Base-by-base conservation (phyloP, 176 grass and related monocot genomes). In the Cenchrus purpureus region DNA sequence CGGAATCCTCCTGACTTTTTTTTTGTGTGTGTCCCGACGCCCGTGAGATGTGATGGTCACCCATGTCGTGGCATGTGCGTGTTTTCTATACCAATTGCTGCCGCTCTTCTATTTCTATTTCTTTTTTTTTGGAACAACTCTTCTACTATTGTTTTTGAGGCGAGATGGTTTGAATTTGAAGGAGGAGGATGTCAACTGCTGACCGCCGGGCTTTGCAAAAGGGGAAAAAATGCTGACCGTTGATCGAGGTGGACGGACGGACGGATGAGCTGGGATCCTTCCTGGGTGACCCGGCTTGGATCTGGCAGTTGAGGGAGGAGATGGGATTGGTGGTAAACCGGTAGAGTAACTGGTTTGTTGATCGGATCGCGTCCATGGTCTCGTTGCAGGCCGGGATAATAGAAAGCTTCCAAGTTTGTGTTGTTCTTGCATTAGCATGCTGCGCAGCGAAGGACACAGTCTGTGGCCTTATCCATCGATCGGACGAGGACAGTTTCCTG, bases 311-410 rank as follows among this genome's bases (percentile, higher is more conserved):
- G 15, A 25, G 63, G 13, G 1, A 5, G 6, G 29, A 43, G 14
- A 9, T 25, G 10, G 15, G 56, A 34, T 3, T 44, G n/a, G 17
- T 44, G 31, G 52, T 75, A 81, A 81, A 66, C 63, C 15, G 65
- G 37, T 40, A 40, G 57, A 40, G 57, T 49, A 34, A 16, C 52
- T 7, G 50, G 74, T 79, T 87, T 90, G 89, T 87, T 90, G 89
- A 87, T 79, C 53, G 76, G 89, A 90, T 87, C 84, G 52, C 74
- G 67, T 83, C 79, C 75, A 78, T 32, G 88, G 20, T 13, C 49
- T 16, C 19, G 56, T n/a, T 17, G 77, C 52, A 53, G 60, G 82
- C 60, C 76, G 13, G 22, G 67, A 4, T 31, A 22, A 29, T 54
- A 60, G 80, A 88, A 83, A 55, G 1, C 29, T 58, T 57, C 31